Conservation (phyloP, 208 protist species). For the Leishmania tropica region DNA sequence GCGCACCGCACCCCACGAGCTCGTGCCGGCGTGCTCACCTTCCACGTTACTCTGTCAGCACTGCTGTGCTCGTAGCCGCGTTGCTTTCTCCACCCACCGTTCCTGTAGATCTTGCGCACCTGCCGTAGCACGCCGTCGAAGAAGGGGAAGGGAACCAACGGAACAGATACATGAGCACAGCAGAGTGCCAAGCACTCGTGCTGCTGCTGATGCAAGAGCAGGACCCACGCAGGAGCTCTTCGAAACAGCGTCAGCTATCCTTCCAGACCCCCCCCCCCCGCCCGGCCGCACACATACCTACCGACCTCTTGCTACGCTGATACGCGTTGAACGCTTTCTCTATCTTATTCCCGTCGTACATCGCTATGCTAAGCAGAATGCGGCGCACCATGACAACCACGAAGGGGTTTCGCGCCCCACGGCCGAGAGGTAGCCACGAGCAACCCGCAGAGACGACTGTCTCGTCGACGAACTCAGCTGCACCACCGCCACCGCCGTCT, state of each 20-base stretch:
- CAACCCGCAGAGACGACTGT: not conserved
- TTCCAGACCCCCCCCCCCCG: not conserved
- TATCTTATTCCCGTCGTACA: not conserved
- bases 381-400: conserved; percentile 41
- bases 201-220: not conserved
- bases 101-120: not conserved
- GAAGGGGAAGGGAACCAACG: not conserved
- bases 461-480: not conserved
- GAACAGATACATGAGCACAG: not conserved
- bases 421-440: conserved; percentile 20
- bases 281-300: not conserved
- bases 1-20: not conserved
- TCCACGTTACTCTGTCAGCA: not conserved
- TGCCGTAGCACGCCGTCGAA: not conserved
- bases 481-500: not conserved
- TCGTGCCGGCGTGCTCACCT: not conserved
- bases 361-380: conserved; percentile 24
- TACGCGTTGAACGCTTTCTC: not conserved
- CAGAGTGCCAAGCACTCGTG: not conserved
- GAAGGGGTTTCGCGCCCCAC: conserved; percentile 55
- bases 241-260: not conserved
- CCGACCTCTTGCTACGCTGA: not conserved
- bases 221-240: not conserved
- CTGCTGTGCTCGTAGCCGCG: not conserved
- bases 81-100: not conserved